phyloP scores from a whole-genome alignment of 192 early-diverging fungal species.

The Backusella tuberculispora region DNA sequence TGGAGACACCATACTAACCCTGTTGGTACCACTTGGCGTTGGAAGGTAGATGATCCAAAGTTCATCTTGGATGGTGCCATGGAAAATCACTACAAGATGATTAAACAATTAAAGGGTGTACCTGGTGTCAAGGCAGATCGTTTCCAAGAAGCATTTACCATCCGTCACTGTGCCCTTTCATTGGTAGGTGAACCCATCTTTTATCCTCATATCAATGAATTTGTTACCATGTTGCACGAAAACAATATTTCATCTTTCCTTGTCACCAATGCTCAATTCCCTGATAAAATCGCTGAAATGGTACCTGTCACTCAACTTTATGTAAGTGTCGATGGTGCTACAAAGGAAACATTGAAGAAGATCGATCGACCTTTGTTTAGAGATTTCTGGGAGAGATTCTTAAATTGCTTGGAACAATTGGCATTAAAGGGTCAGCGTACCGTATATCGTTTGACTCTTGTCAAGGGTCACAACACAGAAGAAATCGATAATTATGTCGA shows the following conservation, averaged over 20 bases:
- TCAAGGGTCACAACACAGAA: conserved; percentile 73
- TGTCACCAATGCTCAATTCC: conserved; percentile 80
- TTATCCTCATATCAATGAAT: conserved; percentile 80
- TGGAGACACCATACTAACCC: conserved; percentile 80
- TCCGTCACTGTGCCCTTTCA: conserved; percentile 69
- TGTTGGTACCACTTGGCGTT: conserved; percentile 67
- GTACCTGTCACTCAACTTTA: conserved; percentile 77
- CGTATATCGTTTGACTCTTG: conserved; percentile 73
- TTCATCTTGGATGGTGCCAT: conserved; percentile 69
- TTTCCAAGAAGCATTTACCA: conserved; percentile 69
- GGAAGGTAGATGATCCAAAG: conserved; percentile 72
- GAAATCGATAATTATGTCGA: conserved; percentile 70
- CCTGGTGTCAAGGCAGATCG: conserved; percentile 77
- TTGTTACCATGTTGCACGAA: conserved; percentile 67
- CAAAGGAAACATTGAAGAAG: conserved; percentile 74
- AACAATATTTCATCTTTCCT: conserved; percentile 72
- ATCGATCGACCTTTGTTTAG: conserved; percentile 76
- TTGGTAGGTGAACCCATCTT: conserved; percentile 70
- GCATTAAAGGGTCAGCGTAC: conserved; percentile 73
- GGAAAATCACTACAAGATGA: conserved; percentile 74
- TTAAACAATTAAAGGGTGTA: conserved; percentile 75
- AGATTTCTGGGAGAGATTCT: conserved; percentile 80
- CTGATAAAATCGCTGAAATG: conserved; percentile 62
- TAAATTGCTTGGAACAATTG: conserved; percentile 63
- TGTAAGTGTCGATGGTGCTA: conserved; percentile 75